Evolutionary conservation across 208 protist genomes (phyloP).

Genomic region (Kentomonas sorsogonicus): DNA sequence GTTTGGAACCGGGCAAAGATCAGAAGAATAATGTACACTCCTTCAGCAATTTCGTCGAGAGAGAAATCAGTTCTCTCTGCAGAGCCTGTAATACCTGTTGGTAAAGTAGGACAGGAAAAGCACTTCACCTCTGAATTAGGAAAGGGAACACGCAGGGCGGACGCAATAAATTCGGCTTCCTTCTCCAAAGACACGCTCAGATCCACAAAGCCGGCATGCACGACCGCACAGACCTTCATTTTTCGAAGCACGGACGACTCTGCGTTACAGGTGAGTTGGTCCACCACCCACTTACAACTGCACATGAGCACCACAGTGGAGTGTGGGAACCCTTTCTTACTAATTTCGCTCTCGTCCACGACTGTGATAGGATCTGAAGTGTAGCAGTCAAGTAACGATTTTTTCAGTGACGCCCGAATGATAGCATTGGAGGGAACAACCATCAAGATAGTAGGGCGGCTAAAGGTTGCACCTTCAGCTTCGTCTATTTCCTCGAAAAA

Average conservation of each 20-base stretch:
- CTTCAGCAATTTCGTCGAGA: no score
- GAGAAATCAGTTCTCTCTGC: no score
- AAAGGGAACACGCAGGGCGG: no score
- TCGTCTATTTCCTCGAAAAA: no score
- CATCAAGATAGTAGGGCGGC: no score
- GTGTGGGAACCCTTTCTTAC: no score
- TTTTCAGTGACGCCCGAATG: conserved; percentile 3
- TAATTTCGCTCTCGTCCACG: background rate
- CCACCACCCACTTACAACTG: conserved; percentile 13
- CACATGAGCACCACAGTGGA: conserved; percentile 25
- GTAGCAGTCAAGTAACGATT: conserved; percentile 20
- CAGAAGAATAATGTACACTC: conserved; percentile 53
- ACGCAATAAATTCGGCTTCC: no score
- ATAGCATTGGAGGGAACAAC: conserved; percentile 11
- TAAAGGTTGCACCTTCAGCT: no score
- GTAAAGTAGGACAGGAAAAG: no score
- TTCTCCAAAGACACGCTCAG: no score
- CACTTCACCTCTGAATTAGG: no score
- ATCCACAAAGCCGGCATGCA: conserved; percentile 3
- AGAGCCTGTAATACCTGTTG: no score
- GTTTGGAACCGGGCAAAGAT: conserved; percentile 65
- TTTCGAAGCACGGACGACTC: background rate
- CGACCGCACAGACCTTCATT: background rate
- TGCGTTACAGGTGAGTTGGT: background rate
- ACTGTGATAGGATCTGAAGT: conserved; percentile 14